These are phyloP conservation scores for Solanum pinnatisectum DNA, from an alignment of 257 asterid species.

Conservation along the genomic window DNA sequence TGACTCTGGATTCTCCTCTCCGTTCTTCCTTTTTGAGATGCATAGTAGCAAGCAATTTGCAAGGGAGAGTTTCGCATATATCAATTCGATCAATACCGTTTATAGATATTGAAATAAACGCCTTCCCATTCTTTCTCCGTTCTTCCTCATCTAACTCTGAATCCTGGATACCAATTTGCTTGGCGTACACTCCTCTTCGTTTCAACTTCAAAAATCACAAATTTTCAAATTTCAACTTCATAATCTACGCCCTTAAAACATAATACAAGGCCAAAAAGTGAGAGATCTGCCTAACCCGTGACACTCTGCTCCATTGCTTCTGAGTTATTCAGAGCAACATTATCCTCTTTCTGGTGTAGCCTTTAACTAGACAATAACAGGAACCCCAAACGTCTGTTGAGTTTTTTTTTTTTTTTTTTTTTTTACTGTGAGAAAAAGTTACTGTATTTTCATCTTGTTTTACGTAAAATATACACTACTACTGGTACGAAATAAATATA, in stretches of 20 bases:
- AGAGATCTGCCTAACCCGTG: neutral
- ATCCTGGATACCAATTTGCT: neutral
- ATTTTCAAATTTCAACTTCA: neutral
- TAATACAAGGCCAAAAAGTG: neutral
- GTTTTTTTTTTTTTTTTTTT: neutral
- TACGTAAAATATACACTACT: neutral
- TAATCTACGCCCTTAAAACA: neutral
- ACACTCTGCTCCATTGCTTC: neutral
- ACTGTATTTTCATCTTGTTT: neutral
- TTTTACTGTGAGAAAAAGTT: neutral
- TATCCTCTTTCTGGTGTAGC: neutral
- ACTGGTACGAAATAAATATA: neutral
- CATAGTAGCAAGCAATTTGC: neutral
- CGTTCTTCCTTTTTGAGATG: neutral
- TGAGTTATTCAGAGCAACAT: neutral
- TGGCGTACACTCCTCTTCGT: neutral
- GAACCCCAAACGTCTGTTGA: neutral
- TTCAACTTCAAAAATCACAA: neutral
- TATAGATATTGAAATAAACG: neutral
- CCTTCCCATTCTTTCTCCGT: neutral
- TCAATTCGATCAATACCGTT: neutral
- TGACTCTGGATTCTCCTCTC: neutral
- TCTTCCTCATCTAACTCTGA: neutral
- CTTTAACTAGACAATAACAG: neutral
- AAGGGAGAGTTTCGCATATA: neutral